Percentiles rank a stretch among this genome's conserved stretches.
phyloP scores from a whole-genome alignment of 2,329 filamentous ascomycete genomes.

The Stachybotrys chartarum region DNA sequence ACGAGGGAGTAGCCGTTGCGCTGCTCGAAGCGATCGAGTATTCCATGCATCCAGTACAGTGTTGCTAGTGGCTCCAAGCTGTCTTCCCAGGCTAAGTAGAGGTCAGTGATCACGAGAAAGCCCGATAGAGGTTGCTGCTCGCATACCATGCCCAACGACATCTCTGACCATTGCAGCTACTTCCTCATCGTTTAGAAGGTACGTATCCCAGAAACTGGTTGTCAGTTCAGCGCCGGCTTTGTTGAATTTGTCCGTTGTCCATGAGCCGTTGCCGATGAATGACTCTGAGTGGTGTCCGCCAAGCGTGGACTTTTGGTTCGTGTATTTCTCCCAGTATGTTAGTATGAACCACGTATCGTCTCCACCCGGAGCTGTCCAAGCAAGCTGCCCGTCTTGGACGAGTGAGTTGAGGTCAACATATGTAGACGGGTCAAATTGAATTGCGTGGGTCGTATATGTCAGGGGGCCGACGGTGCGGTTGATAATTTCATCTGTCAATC shows the following conservation, averaged over 20 bases:
- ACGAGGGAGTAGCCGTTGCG: background rate
- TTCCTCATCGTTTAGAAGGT: too few relatives aligned
- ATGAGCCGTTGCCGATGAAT: background rate
- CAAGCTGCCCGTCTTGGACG: background rate
- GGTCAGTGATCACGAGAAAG: too few relatives aligned
- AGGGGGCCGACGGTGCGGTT: background rate
- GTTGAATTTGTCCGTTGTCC: too few relatives aligned
- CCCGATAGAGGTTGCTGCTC: too few relatives aligned
- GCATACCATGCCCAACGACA: too few relatives aligned
- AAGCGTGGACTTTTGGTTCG: background rate
- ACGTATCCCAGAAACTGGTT: too few relatives aligned
- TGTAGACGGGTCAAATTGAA: background rate
- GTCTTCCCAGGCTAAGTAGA: too few relatives aligned
- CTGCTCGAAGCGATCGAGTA: too few relatives aligned
- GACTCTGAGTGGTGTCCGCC: background rate
- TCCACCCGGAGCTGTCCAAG: background rate
- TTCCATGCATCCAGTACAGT: too few relatives aligned
- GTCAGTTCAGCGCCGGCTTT: too few relatives aligned
- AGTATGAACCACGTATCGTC: background rate
- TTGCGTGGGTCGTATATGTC: background rate
- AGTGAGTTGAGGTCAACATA: background rate
- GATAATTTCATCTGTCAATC: background rate
- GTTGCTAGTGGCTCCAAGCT: too few relatives aligned
- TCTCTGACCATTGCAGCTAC: too few relatives aligned
- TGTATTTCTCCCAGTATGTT: background rate